Evolutionary conservation across 176 grass and related monocot species (phyloP).

Genomic region (Poa annua): DNA sequence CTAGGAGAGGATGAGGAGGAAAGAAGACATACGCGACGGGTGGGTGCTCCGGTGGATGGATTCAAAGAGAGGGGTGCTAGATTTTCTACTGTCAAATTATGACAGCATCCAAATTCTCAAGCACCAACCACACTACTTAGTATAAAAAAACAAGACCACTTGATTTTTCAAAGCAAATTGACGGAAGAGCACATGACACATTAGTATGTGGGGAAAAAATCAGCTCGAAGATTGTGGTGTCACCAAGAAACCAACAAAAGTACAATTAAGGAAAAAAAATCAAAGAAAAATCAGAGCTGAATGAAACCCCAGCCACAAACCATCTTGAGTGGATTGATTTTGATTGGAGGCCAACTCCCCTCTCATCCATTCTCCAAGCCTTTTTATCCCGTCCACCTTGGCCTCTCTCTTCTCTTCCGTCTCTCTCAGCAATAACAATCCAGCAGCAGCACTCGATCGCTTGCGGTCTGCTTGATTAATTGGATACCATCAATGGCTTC

Average conservation of each 20-base stretch:
- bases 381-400: neutral
- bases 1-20: too few relatives aligned
- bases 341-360: neutral
- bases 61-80: too few relatives aligned
- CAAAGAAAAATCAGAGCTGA: constrained; percentile 41
- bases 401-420: neutral
- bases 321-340: constrained; percentile 37
- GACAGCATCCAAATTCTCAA: neutral
- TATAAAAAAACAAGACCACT: neutral
- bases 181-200: neutral
- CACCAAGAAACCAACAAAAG: constrained; percentile 37
- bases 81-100: neutral
- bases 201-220: neutral
- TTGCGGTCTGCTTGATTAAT: neutral
- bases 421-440: neutral
- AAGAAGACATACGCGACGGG: too few relatives aligned
- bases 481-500: constrained; percentile 40
- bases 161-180: neutral
- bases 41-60: too few relatives aligned
- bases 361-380: constrained; percentile 9
- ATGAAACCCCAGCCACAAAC: constrained; percentile 45
- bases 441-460: neutral
- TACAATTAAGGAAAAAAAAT: constrained; percentile 17
- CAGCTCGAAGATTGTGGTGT: constrained; percentile 1
- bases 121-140: neutral